phyloP scores from a whole-genome alignment of 768 basidiomycete genomes.

The Dendrothele bispora region DNA sequence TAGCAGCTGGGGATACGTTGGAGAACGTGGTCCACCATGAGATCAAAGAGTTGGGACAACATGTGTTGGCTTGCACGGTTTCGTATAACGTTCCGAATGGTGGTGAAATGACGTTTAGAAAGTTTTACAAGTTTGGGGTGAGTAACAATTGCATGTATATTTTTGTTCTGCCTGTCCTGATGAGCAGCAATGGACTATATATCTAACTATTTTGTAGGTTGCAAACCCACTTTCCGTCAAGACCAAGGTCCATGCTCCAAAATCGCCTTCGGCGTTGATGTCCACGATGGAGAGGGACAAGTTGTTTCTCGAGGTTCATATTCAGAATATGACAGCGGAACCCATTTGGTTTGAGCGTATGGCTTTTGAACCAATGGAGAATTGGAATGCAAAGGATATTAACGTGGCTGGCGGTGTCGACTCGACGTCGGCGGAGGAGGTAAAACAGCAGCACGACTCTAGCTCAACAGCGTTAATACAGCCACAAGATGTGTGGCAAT shows the following conservation, averaged over 20 bases:
- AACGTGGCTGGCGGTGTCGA: too few relatives aligned
- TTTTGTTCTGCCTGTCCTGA: not conserved
- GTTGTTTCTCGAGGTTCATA: conserved; percentile 89
- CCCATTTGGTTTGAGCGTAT: conserved; percentile 82
- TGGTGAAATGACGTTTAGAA: conserved; percentile 29
- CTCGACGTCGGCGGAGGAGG: conserved; percentile 25
- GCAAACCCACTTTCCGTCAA: conserved; percentile 95
- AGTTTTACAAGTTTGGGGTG: conserved; percentile 88
- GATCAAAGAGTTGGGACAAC: conserved; percentile 91
- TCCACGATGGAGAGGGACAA: conserved; percentile 69
- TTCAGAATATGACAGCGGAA: conserved; percentile 83
- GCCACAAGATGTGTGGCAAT: conserved; percentile 84
- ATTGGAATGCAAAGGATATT: conserved; percentile 59
- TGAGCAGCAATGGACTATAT: not conserved
- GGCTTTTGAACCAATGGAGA: conserved; percentile 69
- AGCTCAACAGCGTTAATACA: conserved; percentile 72
- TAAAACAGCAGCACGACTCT: conserved; percentile 51
- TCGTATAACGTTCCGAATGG: conserved; percentile 74
- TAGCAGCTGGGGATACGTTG: conserved; percentile 59
- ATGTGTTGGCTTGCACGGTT: conserved; percentile 85
- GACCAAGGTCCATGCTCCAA: conserved; percentile 84
- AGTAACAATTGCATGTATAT: too few relatives aligned
- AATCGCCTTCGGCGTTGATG: conserved; percentile 70
- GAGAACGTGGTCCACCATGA: conserved; percentile 79
- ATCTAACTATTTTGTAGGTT: conserved; percentile 49